Conservation (phyloP, 1,284 basidiomycete genomes). For the Sanguinoderma infundibulare region DNA sequence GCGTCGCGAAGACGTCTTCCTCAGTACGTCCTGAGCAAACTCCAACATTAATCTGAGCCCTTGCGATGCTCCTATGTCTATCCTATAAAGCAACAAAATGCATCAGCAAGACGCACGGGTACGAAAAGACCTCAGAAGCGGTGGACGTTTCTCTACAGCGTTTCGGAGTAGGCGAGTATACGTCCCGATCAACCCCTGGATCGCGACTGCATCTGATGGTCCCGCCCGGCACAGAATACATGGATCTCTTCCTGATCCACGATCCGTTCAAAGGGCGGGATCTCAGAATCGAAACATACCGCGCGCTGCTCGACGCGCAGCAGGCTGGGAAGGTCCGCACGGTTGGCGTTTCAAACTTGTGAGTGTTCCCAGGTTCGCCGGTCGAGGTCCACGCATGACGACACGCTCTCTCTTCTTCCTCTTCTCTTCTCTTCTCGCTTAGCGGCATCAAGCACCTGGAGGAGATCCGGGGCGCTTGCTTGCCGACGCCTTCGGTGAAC, state of each 20-base stretch:
- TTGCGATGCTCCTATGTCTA: not conserved
- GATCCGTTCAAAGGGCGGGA: conserved; percentile 49
- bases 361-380: conserved; percentile 23
- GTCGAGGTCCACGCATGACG: not conserved
- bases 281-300: conserved; percentile 50
- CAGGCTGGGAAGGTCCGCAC: conserved; percentile 54
- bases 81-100: conserved; percentile 31
- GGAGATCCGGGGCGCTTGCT: conserved; percentile 67
- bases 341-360: conserved; percentile 74
- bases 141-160: conserved; percentile 31
- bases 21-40: conserved; percentile 53
- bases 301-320: conserved; percentile 49
- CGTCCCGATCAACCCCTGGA: not conserved
- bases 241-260: conserved; percentile 68
- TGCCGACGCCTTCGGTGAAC: conserved; percentile 75
- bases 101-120: conserved; percentile 33
- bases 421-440: not conserved
- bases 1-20: conserved; percentile 63
- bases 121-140: conserved; percentile 30
- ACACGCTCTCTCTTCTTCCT: too few relatives aligned
- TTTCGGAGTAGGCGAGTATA: conserved; percentile 31
- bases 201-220: not conserved
- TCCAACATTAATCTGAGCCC: not conserved
- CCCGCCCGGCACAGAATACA: conserved; percentile 49
- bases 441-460: conserved; percentile 81